Evolutionary conservation across 768 basidiomycete species (phyloP).

Genomic region (Pleurotus eryngii): DNA sequence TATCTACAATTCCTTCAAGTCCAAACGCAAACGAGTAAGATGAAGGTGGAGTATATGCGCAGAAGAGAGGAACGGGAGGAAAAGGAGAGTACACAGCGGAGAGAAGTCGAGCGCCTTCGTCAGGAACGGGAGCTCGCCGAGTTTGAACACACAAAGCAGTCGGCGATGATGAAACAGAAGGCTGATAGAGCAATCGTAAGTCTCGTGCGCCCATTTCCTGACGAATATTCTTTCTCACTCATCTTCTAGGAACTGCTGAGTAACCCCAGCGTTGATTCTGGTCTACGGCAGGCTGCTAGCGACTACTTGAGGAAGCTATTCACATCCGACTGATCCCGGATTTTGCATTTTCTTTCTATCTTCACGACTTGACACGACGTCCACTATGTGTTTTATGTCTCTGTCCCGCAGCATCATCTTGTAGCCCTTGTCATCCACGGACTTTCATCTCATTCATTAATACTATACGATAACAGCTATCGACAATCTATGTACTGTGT

Average conservation of each 20-base stretch:
- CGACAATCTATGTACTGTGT: constrained; percentile 1
- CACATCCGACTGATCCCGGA: constrained; percentile 28
- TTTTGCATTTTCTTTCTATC: neutral
- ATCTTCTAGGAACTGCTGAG: constrained; percentile 49
- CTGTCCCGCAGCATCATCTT: neutral
- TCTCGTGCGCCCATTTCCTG: constrained; percentile 8
- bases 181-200: constrained; percentile 61
- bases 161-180: constrained; percentile 54
- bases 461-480: constrained; percentile 2
- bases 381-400: neutral
- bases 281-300: constrained; percentile 61
- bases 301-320: constrained; percentile 74
- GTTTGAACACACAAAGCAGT: constrained; percentile 49
- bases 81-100: constrained; percentile 46
- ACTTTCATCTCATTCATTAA: neutral
- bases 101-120: constrained; percentile 50
- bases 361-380: neutral
- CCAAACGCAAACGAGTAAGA: constrained; percentile 66
- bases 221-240: constrained; percentile 1
- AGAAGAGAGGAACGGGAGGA: constrained; percentile 70
- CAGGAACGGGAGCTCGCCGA: constrained; percentile 56
- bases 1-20: constrained; percentile 61
- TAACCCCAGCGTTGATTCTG: constrained; percentile 54
- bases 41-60: constrained; percentile 67
- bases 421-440: constrained; percentile 6